A percentile compares a stretch with the other conserved stretches of the same genome.
Evolutionary conservation across 1,284 basidiomycete genomes (phyloP).

Genomic region (Trichosporon faecale): DNA sequence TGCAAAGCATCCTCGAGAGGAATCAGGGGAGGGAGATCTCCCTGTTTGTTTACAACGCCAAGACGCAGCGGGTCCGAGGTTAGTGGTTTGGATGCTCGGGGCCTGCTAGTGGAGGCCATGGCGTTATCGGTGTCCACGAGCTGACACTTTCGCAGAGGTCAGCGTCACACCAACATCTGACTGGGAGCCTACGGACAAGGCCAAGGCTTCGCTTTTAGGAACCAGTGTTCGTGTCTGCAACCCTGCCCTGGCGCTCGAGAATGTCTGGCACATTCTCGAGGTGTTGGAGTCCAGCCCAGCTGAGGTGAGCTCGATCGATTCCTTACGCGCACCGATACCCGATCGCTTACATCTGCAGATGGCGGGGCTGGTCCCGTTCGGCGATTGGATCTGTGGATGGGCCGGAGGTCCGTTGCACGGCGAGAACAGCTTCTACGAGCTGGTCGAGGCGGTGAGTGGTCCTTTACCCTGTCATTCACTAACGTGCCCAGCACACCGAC

Average conservation of each 20-base stretch:
- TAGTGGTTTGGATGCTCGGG: slow-evolving; percentile 37
- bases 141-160: slow-evolving; percentile 61
- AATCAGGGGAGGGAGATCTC: slow-evolving; percentile 77
- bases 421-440: slow-evolving; percentile 95
- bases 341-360: slow-evolving; percentile 15
- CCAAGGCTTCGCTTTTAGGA: slow-evolving; percentile 71
- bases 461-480: background rate
- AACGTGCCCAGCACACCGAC: slow-evolving; percentile 71
- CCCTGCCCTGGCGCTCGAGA: slow-evolving; percentile 80
- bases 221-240: slow-evolving; percentile 87
- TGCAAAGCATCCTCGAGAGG: slow-evolving; percentile 77
- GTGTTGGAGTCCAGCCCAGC: slow-evolving; percentile 94
- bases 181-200: slow-evolving; percentile 63
- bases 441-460: slow-evolving; percentile 74
- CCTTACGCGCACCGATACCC: background rate
- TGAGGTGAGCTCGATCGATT: slow-evolving; percentile 55
- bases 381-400: slow-evolving; percentile 90
- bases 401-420: slow-evolving; percentile 84
- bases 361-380: slow-evolving; percentile 73
- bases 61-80: slow-evolving; percentile 79
- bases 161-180: slow-evolving; percentile 75
- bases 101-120: background rate
- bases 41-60: slow-evolving; percentile 86
- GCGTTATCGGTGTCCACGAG: background rate
- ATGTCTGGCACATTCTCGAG: slow-evolving; percentile 97